Evolutionary conservation across 164 flowering plant genomes (phyloP).

Genomic region (Saururus chinensis): DNA sequence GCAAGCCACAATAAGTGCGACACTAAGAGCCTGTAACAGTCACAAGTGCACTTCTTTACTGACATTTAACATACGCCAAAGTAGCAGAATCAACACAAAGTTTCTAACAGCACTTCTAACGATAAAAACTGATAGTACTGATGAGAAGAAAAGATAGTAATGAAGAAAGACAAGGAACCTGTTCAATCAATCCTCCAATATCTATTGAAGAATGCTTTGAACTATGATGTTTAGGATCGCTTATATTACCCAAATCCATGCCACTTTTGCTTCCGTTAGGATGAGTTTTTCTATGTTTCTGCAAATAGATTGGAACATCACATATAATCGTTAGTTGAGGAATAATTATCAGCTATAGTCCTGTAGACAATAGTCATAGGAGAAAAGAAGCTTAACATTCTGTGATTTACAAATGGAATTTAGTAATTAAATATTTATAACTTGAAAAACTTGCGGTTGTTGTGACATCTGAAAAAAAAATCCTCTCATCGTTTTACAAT

Average conservation of each 20-base stretch:
- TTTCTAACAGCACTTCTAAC: background rate
- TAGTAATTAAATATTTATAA: no score
- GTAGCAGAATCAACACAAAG: no score
- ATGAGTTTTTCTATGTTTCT: background rate
- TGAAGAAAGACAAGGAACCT: constrained; percentile 3
- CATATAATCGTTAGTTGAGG: background rate
- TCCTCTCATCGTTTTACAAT: no score
- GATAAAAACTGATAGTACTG: background rate
- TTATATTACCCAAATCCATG: background rate
- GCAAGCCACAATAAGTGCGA: constrained; percentile 3
- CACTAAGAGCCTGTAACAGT: constrained; percentile 3
- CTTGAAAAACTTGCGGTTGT: no score
- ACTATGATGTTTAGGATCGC: background rate
- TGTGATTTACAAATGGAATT: no score
- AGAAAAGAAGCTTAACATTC: no score
- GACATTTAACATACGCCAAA: background rate
- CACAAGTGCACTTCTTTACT: background rate
- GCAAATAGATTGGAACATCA: background rate
- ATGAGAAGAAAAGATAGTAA: background rate
- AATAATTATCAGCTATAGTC: background rate
- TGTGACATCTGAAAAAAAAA: no score
- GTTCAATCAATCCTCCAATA: constrained; percentile 5
- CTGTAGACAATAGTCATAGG: no score
- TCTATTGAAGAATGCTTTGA: background rate
- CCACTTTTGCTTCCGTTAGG: background rate